Conservation (phyloP, 106 monocot genomes). For the Chionographis japonica region DNA sequence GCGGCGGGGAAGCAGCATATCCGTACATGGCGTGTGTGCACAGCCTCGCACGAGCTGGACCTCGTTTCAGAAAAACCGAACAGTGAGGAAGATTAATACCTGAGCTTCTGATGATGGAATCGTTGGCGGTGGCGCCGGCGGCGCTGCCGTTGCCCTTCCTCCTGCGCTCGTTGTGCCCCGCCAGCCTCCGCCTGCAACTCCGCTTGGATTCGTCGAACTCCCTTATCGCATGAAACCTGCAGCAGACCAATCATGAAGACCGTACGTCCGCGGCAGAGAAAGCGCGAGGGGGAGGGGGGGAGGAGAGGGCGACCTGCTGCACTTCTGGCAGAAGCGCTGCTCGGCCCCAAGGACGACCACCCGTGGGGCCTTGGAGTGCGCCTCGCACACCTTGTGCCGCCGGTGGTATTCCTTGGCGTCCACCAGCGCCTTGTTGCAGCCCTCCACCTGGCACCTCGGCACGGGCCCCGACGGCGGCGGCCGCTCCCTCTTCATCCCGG, state of each 20-base stretch:
- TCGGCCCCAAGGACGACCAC: constrained; percentile 59
- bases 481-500: constrained; percentile 10
- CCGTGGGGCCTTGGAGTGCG: constrained; percentile 62
- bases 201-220: constrained; percentile 83
- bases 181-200: constrained; percentile 73
- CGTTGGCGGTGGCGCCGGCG: constrained; percentile 1
- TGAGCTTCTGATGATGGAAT: constrained; percentile 35
- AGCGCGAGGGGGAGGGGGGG: too few relatives aligned
- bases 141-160: constrained; percentile 38
- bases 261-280: background rate
- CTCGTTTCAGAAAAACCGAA: background rate
- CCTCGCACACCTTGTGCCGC: constrained; percentile 75
- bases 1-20: too few relatives aligned
- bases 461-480: constrained; percentile 2
- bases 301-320: constrained; percentile 34
- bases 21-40: too few relatives aligned
- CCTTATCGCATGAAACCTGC: constrained; percentile 57
- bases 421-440: constrained; percentile 37
- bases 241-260: too few relatives aligned
- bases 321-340: constrained; percentile 68
- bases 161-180: constrained; percentile 77
- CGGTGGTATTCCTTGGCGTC: constrained; percentile 67
- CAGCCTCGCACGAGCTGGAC: too few relatives aligned
- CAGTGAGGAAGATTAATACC: too few relatives aligned
- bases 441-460: constrained; percentile 71